phyloP scores from a whole-genome alignment of 1,139 yeast species.

The Pichia sp. region DNA sequence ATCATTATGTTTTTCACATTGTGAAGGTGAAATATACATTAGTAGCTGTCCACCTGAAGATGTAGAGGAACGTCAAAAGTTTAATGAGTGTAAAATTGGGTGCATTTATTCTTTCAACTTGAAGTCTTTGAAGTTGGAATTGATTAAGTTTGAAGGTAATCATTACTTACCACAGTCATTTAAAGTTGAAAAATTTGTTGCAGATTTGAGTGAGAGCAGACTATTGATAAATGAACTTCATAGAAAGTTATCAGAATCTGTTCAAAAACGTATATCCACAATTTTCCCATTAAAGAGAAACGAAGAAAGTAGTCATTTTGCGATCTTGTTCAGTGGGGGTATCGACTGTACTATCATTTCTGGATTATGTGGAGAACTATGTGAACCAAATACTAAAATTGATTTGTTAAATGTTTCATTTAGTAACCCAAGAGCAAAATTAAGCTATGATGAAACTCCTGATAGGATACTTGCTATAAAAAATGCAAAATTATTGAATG shows the following conservation, averaged over 20 bases:
- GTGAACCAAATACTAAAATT: slow-evolving; percentile 28
- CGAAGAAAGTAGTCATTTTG: slow-evolving; percentile 34
- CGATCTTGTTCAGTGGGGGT: slow-evolving; percentile 87
- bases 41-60: slow-evolving; percentile 41
- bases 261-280: slow-evolving; percentile 44
- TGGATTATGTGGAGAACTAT: slow-evolving; percentile 29
- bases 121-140: not conserved
- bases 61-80: slow-evolving; percentile 26
- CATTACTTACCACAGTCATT: slow-evolving; percentile 15
- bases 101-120: slow-evolving; percentile 39
- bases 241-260: slow-evolving; percentile 33
- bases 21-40: slow-evolving; percentile 31
- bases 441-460: slow-evolving; percentile 61
- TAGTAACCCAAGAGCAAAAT: slow-evolving; percentile 76
- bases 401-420: slow-evolving; percentile 94
- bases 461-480: slow-evolving; percentile 67
- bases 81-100: slow-evolving; percentile 48
- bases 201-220: slow-evolving; percentile 2
- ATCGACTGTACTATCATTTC: slow-evolving; percentile 84
- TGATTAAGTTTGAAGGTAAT: slow-evolving; percentile 16
- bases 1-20: slow-evolving; percentile 46
- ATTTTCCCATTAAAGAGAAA: slow-evolving; percentile 46
- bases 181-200: slow-evolving; percentile 9
- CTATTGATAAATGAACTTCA: slow-evolving; percentile 24
- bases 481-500: slow-evolving; percentile 48